Evolutionary conservation across 306 rosid species (phyloP).

Genomic region (Lotus japonicus): DNA sequence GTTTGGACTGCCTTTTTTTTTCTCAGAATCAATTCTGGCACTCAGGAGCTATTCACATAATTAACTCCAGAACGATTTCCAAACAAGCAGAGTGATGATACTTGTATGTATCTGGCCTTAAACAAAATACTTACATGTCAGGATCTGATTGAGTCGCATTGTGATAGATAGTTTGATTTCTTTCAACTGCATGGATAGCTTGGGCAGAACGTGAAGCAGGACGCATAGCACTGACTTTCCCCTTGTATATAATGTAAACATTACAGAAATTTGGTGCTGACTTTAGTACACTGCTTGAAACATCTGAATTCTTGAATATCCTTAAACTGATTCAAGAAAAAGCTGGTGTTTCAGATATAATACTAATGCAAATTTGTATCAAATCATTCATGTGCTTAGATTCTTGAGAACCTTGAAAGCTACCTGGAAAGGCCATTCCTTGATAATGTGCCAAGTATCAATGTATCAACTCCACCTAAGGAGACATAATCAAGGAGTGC

Average conservation of each 20-base stretch:
- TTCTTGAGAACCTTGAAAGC: neutral
- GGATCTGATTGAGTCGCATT: neutral
- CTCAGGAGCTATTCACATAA: too few relatives aligned
- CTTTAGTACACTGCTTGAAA: slow-evolving; percentile 27
- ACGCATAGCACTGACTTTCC: slow-evolving; percentile 14
- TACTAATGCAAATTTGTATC: neutral
- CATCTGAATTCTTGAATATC: slow-evolving; percentile 28
- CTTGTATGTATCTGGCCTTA: neutral
- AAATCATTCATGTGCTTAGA: neutral
- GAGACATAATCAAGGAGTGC: slow-evolving; percentile 24
- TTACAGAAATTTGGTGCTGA: slow-evolving; percentile 28
- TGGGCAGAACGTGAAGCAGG: slow-evolving; percentile 10
- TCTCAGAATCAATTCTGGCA: too few relatives aligned
- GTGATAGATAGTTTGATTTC: neutral
- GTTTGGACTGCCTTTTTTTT: neutral
- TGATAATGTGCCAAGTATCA: slow-evolving; percentile 32
- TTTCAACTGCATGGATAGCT: neutral
- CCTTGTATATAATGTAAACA: slow-evolving; percentile 29
- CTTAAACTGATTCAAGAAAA: slow-evolving; percentile 1
- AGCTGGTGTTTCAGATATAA: neutral
- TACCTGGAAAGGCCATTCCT: slow-evolving; percentile 27
- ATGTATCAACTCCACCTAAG: slow-evolving; percentile 14
- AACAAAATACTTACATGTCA: neutral
- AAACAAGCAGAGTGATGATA: too few relatives aligned
- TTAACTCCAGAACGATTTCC: too few relatives aligned